Conservation (phyloP, 352 stramenopile species). For the Globisporangium abappressorium region DNA sequence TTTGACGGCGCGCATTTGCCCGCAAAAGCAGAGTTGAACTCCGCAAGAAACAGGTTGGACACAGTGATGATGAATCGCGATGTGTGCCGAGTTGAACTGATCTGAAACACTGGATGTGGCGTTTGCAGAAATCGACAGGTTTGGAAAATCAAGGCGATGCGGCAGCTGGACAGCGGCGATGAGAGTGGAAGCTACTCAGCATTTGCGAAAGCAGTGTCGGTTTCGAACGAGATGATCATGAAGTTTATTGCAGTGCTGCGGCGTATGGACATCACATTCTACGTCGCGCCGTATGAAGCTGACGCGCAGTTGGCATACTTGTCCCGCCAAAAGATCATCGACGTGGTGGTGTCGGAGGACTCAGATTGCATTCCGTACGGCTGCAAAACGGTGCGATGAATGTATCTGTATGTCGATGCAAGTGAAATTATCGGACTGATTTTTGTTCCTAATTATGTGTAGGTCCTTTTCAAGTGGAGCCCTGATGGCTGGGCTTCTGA, state of each 20-base stretch:
- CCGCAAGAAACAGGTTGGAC: slow-evolving; percentile 38
- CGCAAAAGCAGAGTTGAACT: slow-evolving; percentile 76
- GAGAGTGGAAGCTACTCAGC: slow-evolving; percentile 22
- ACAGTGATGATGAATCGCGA: neutral
- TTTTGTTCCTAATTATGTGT: neutral
- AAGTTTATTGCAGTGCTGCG: slow-evolving; percentile 59
- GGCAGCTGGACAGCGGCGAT: slow-evolving; percentile 22
- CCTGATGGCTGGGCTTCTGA: slow-evolving; percentile 83
- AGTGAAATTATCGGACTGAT: neutral
- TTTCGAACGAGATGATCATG: slow-evolving; percentile 78
- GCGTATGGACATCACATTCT: slow-evolving; percentile 81
- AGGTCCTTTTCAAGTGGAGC: slow-evolving; percentile 94
- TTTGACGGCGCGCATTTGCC: slow-evolving; percentile 93
- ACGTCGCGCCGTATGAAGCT: slow-evolving; percentile 97
- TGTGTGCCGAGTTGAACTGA: neutral
- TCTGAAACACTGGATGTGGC: neutral
- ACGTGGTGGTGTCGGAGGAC: slow-evolving; percentile 97
- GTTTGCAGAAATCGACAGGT: slow-evolving; percentile 29
- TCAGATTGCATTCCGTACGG: slow-evolving; percentile 95
- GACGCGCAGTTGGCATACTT: slow-evolving; percentile 97
- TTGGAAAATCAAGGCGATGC: slow-evolving; percentile 44
- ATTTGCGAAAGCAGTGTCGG: slow-evolving; percentile 52
- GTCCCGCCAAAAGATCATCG: slow-evolving; percentile 80
- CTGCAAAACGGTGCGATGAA: slow-evolving; percentile 54
- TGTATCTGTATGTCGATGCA: neutral